Conservation (phyloP, 345 rosid genomes). For the Dipteronia sinensis region DNA sequence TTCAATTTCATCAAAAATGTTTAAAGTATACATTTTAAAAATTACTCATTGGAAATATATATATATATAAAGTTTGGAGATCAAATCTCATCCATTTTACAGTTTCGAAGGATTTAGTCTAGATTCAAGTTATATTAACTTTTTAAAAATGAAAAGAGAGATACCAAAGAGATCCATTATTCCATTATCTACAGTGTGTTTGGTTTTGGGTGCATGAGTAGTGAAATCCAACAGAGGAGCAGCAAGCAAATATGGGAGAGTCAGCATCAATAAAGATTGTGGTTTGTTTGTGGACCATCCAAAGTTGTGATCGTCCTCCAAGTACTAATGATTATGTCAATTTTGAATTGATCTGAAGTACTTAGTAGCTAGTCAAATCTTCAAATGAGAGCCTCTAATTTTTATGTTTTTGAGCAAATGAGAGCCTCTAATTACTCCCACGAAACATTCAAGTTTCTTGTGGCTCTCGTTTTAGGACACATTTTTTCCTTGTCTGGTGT, state of each 20-base stretch:
- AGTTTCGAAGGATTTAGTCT: too few relatives aligned
- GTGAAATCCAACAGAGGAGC: conserved; percentile 12
- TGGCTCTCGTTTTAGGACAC: not conserved
- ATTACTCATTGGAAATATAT: too few relatives aligned
- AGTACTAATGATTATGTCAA: conserved; percentile 7
- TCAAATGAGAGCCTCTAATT: not conserved
- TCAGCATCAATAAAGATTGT: conserved; percentile 11
- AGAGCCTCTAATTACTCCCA: not conserved
- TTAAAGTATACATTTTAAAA: too few relatives aligned
- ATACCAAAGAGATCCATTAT: not conserved
- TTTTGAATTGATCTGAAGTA: not conserved
- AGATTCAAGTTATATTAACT: not conserved
- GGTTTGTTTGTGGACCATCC: conserved; percentile 10
- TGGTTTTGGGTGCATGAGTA: not conserved
- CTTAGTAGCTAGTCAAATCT: conserved; percentile 8
- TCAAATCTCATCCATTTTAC: too few relatives aligned
- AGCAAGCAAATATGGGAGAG: not conserved
- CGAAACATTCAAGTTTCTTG: not conserved
- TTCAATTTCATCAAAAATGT: too few relatives aligned
- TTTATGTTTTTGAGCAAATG: not conserved
- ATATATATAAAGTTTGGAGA: too few relatives aligned
- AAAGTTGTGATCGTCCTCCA: not conserved
- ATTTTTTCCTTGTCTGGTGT: not conserved
- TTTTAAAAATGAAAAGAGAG: not conserved
- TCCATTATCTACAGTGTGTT: not conserved